Evolutionary conservation across 2,329 filamentous ascomycete species (phyloP), one percentile per base, ranked within the genome.

Genomic region (Aspergillus sp.): DNA sequence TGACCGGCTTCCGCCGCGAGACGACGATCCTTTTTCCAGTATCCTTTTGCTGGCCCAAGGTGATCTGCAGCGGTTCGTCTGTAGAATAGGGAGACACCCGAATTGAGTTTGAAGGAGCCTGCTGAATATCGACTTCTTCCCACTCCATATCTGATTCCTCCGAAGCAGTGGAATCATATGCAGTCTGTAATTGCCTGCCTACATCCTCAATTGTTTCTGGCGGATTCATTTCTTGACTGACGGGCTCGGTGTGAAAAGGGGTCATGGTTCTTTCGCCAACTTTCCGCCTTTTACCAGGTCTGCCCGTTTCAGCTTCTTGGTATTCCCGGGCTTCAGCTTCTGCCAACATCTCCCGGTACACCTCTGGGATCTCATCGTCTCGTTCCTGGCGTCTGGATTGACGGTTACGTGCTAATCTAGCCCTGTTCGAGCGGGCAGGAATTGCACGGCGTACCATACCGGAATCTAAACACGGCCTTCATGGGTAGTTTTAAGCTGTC

Each of bases 121-220:
- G 59, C 46, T 70, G 64, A 15, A 78, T 62, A 47, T 76, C 73
- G 41, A 83, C 73, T 53, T 83, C 81, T 64, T 86, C 82, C 75
- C 82, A 86, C 42, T 83, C 81, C 50, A 79, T 67, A 45, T 83
- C 80, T 45, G 79, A 80, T n/a, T 78, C 78, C 50, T 80, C 79
- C 12, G 76, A 76, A 27, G 78, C 71, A 62, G 58, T 53, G 10
- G 62, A 65, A 35, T 69, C 64, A 54, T 67, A 69, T 9, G 63
- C 53, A 3, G 59, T 68, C 47, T 69, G 66, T 7, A 64, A 33
- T 38, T 55, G 49, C 20, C 48, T 57, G 5, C 22, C 37, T 20
- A 37, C 23, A 47, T 49, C 35, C 37, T 53, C 49, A n/a, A 33
- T 46, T 39, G 52, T 27, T 38, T 51, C 41, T 41, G 42, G 13